Percentiles rank a stretch among this genome's conserved stretches.
Evolutionary conservation across 2,329 filamentous ascomycete genomes (phyloP).

Genomic region (Dactylellina haptotyla): DNA sequence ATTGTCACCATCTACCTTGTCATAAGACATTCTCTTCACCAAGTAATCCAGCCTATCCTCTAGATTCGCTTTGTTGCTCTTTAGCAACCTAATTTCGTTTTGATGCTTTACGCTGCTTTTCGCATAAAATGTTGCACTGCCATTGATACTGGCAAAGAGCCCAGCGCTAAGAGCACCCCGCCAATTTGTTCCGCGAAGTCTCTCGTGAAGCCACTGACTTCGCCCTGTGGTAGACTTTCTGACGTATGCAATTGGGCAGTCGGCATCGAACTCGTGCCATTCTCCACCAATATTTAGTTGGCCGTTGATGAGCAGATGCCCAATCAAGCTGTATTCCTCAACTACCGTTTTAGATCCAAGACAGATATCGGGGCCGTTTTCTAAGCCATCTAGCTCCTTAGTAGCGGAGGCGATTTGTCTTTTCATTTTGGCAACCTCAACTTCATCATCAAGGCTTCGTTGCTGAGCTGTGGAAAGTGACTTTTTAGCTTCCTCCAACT

Average conservation of each 20-base stretch:
- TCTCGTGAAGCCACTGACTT: slow-evolving; percentile 24
- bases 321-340: slow-evolving; percentile 24
- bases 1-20: background rate
- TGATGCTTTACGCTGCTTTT: slow-evolving; percentile 9
- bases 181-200: slow-evolving; percentile 4
- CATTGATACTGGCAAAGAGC: slow-evolving; percentile 11
- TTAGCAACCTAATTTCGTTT: slow-evolving; percentile 5
- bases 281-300: background rate
- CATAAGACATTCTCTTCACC: background rate
- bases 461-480: background rate
- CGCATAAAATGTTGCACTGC: slow-evolving; percentile 21
- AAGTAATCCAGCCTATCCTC: slow-evolving; percentile 8
- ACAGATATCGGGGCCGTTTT: slow-evolving; percentile 25
- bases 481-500: slow-evolving; percentile 1
- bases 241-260: slow-evolving; percentile 23
- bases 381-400: slow-evolving; percentile 2
- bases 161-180: background rate
- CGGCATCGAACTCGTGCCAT: slow-evolving; percentile 11
- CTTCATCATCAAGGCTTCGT: slow-evolving; percentile 10
- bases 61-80: background rate
- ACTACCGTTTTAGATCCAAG: slow-evolving; percentile 11
- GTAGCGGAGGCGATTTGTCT: background rate
- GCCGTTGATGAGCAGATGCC: slow-evolving; percentile 10
- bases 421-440: background rate
- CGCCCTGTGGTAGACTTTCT: slow-evolving; percentile 25